Evolutionary conservation across 1,139 yeast genomes (phyloP), one percentile per base, ranked within the genome.

Genomic region (Debaryomycetaceae sp.): DNA sequence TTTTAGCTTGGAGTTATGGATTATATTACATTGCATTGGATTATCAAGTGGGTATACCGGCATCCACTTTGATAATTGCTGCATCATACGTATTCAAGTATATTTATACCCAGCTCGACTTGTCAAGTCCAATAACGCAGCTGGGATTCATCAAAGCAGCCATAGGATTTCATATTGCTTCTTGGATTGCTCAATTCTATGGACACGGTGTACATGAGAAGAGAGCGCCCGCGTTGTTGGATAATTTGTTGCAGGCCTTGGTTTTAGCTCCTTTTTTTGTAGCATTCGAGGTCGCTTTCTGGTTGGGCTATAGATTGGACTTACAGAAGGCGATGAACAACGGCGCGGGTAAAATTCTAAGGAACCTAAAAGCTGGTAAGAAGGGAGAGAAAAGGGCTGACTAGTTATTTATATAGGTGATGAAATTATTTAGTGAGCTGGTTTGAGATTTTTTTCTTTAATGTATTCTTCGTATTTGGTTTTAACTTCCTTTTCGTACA

Each of bases 231-330:
- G 97, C 98, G 0, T 65, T 92, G 42, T 59, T 87, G 38, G 96
- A 89, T 54, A 91, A 83, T 55, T 65, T 88, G 39, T 65, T 83
- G 9, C 97, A 89, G 56, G 95, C 97, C 1, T 59, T 92, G 28
- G 91, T 91, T 0, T 70, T 89, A 50, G 98, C 98, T 0, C 98
- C 98, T 2, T 88, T 79, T 53, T 91, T 92, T 58, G 95, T 89
- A 8, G 67, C 83, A 9, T 87, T 83, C 60, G 98, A 92, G 58
- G 54, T 83, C 5, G 75, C 87, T 8, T 87, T 87, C 54, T 61
- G 69, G 46, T 52, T 82, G 6, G 97, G 97, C 0, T 74, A 65
- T 52, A 73, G 78, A 50, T 63, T 55, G 33, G 81, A 78, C 31
- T 62, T 87, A 46, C 70, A 81, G 52, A 65, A 68, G 46, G 51